Evolutionary conservation across 176 grass and related monocot genomes (phyloP).

Genomic region (Eragrostis nindensis): DNA sequence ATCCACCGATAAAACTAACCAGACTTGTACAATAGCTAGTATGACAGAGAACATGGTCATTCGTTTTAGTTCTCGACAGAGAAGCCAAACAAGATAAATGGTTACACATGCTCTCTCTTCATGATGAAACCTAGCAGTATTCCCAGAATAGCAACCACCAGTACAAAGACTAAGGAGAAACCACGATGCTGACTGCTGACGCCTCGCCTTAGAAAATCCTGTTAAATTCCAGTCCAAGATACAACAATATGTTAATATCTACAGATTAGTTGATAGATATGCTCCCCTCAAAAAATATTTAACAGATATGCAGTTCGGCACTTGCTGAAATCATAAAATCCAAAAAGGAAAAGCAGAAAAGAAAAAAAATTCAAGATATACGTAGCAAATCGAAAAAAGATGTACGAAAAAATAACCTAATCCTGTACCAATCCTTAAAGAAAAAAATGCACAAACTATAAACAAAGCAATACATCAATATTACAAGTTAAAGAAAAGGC

Average conservation of each 20-base stretch:
- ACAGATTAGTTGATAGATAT: not conserved
- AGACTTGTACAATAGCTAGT: conserved; percentile 47
- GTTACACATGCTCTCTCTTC: conserved; percentile 55
- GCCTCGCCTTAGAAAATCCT: conserved; percentile 74
- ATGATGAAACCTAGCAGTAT: conserved; percentile 75
- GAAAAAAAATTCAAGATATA: not conserved
- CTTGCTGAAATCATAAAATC: conserved; percentile 17
- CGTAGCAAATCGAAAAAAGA: conserved; percentile 2
- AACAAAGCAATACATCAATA: not conserved
- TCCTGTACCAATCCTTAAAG: not conserved
- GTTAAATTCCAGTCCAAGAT: conserved; percentile 28
- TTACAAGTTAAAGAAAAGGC: not conserved
- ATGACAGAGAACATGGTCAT: conserved; percentile 14
- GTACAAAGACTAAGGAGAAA: conserved; percentile 66
- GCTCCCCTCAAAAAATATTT: not conserved
- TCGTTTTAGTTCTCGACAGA: conserved; percentile 18
- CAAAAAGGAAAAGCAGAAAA: not conserved
- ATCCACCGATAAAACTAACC: conserved; percentile 33
- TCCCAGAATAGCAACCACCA: conserved; percentile 71
- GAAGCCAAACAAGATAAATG: conserved; percentile 24
- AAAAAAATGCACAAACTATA: not conserved
- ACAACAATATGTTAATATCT: not conserved
- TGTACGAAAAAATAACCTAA: conserved; percentile 1
- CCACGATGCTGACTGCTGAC: conserved; percentile 55
- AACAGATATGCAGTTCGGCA: not conserved